Percentiles rank a stretch among this genome's conserved stretches.
Evolutionary conservation across 345 rosid genomes (phyloP).

Genomic region (Eutrema heterophyllum): DNA sequence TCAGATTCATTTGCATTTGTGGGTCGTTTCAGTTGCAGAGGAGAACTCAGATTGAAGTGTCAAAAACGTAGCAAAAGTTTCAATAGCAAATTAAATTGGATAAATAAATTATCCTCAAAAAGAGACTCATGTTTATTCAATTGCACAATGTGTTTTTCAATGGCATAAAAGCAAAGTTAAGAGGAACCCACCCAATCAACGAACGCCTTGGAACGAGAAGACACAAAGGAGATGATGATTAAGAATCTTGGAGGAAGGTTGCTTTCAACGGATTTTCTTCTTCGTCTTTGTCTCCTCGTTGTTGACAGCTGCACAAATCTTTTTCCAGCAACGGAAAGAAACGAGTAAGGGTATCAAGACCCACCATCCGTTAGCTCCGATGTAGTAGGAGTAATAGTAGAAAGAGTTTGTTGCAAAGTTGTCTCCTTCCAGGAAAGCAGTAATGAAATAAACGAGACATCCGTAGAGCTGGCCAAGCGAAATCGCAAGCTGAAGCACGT

Average conservation of each 20-base stretch:
- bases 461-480: constrained; percentile 94
- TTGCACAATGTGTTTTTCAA: neutral
- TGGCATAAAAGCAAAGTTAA: too few species aligned
- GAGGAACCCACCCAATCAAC: too few species aligned
- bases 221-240: neutral
- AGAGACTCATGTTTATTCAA: neutral
- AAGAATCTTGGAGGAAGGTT: neutral
- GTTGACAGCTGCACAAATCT: constrained; percentile 44
- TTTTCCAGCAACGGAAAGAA: constrained; percentile 72
- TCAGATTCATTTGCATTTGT: too few species aligned
- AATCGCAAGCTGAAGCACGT: constrained; percentile 79
- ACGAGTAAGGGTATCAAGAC: constrained; percentile 61
- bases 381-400: constrained; percentile 67
- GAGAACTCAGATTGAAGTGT: too few species aligned
- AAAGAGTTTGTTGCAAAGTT: constrained; percentile 57
- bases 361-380: constrained; percentile 70
- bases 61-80: too few species aligned
- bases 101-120: too few species aligned
- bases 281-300: constrained; percentile 51
- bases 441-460: constrained; percentile 69
- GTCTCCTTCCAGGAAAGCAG: constrained; percentile 78
- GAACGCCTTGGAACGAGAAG: neutral
- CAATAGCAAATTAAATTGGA: too few species aligned
- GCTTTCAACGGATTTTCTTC: constrained; percentile 25
- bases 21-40: too few species aligned